phyloP scores from a whole-genome alignment of 768 basidiomycete species.

The Amanita jacksonii region DNA sequence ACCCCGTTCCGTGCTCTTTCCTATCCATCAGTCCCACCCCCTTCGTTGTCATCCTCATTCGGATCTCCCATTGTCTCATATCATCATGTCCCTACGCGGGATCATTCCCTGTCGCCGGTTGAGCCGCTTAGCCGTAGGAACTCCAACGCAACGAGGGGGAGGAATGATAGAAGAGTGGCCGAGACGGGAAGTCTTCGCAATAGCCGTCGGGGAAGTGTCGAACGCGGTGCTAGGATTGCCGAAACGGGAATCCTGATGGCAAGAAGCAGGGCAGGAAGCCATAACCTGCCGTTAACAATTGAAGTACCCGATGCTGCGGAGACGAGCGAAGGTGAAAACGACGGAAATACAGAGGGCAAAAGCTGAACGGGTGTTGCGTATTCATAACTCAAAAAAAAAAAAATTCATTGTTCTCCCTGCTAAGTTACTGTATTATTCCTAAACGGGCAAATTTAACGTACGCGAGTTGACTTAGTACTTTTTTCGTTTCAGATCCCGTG shows the following conservation, averaged over 20 bases:
- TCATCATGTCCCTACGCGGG: slow-evolving; percentile 36
- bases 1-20: slow-evolving; percentile 38
- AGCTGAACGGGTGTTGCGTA: neutral
- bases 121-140: slow-evolving; percentile 46
- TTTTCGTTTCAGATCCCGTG: slow-evolving; percentile 1
- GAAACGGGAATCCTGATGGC: slow-evolving; percentile 52
- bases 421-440: slow-evolving; percentile 8
- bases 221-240: slow-evolving; percentile 54
- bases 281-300: slow-evolving; percentile 25
- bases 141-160: slow-evolving; percentile 32
- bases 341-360: slow-evolving; percentile 12
- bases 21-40: slow-evolving; percentile 80
- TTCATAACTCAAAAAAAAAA: no score
- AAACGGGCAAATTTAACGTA: slow-evolving; percentile 7
- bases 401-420: slow-evolving; percentile 7
- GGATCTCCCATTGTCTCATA: slow-evolving; percentile 55
- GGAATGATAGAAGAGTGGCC: slow-evolving; percentile 24
- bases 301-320: slow-evolving; percentile 22
- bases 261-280: slow-evolving; percentile 39
- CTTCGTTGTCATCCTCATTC: slow-evolving; percentile 69
- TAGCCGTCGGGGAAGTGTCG: slow-evolving; percentile 50
- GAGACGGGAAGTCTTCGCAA: slow-evolving; percentile 25
- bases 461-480: slow-evolving; percentile 8
- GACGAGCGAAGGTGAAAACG: slow-evolving; percentile 13
- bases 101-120: slow-evolving; percentile 39